A percentile compares a stretch with the other conserved stretches of the same genome.
phyloP scores from a whole-genome alignment of 225 moss, liverwort and hornwort genomes.

The Neckera pumila region DNA sequence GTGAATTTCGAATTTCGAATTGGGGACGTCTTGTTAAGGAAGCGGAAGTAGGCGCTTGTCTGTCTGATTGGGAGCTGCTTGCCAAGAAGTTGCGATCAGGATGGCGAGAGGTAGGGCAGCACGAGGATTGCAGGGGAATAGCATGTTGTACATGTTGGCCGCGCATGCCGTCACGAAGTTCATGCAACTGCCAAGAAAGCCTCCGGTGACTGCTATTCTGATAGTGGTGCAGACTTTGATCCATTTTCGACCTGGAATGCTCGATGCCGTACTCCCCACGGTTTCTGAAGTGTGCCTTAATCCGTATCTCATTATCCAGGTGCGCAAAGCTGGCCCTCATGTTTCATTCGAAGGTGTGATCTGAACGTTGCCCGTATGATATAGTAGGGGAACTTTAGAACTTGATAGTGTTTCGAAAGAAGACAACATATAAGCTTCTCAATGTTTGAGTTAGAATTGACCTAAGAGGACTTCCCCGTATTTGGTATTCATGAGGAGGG shows the following conservation, averaged over 20 bases:
- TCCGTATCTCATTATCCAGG: constrained; percentile 53
- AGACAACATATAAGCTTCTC: not conserved
- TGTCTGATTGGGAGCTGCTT: not conserved
- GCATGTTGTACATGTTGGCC: constrained; percentile 74
- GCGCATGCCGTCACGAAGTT: constrained; percentile 57
- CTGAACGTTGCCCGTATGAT: not conserved
- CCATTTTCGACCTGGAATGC: constrained; percentile 52
- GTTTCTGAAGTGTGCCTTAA: constrained; percentile 65
- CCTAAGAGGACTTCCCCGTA: not conserved
- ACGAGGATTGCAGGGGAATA: constrained; percentile 42
- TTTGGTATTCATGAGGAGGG: not conserved
- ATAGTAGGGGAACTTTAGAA: not conserved
- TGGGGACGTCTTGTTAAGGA: not conserved
- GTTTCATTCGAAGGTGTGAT: not conserved
- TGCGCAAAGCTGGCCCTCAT: not conserved
- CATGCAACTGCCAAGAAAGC: constrained; percentile 62
- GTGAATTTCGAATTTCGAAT: not conserved
- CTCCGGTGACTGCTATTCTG: constrained; percentile 63
- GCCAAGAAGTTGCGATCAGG: not conserved
- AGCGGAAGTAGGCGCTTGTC: not conserved
- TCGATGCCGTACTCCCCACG: constrained; percentile 45
- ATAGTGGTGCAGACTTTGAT: constrained; percentile 59
- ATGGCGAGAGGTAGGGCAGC: constrained; percentile 19
- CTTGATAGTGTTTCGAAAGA: not conserved
- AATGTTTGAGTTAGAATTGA: not conserved